phyloP scores from a whole-genome alignment of 257 asterid species.

The Handroanthus guayacan region DNA sequence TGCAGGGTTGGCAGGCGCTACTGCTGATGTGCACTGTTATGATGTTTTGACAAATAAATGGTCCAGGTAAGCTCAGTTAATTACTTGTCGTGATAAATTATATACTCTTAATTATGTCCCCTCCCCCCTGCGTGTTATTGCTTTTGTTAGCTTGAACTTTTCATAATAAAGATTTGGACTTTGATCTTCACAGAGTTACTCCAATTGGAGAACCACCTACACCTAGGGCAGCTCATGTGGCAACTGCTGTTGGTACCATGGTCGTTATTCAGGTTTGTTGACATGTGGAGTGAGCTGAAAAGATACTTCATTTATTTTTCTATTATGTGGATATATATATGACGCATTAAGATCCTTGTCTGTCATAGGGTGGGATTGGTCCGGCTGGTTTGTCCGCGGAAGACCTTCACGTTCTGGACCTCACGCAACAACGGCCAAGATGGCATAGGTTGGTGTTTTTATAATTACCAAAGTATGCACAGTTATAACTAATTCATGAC shows the following conservation, averaged over 20 bases:
- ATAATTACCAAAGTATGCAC: conserved; percentile 4
- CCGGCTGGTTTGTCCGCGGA: conserved; percentile 99
- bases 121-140: conserved; percentile 23
- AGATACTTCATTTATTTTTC: conserved; percentile 17
- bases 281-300: conserved; percentile 20
- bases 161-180: conserved; percentile 23
- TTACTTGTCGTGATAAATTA: background rate
- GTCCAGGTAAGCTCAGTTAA: conserved; percentile 71
- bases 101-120: conserved; percentile 5
- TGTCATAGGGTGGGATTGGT: conserved; percentile 96
- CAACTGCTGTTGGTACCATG: conserved; percentile 99
- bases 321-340: conserved; percentile 14
- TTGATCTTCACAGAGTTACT: conserved; percentile 61
- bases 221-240: conserved; percentile 99
- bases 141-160: conserved; percentile 34
- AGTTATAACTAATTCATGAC: background rate
- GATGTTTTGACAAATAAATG: conserved; percentile 92
- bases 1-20: conserved; percentile 98
- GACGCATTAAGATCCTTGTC: conserved; percentile 32
- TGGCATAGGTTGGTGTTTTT: conserved; percentile 86
- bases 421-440: conserved; percentile 92
- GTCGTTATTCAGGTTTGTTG: conserved; percentile 94
- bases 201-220: conserved; percentile 99
- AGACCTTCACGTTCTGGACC: conserved; percentile 98
- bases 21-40: conserved; percentile 96